phyloP scores from a whole-genome alignment of 805 yeast genomes.

The Lipomyces yamanashiensis region DNA sequence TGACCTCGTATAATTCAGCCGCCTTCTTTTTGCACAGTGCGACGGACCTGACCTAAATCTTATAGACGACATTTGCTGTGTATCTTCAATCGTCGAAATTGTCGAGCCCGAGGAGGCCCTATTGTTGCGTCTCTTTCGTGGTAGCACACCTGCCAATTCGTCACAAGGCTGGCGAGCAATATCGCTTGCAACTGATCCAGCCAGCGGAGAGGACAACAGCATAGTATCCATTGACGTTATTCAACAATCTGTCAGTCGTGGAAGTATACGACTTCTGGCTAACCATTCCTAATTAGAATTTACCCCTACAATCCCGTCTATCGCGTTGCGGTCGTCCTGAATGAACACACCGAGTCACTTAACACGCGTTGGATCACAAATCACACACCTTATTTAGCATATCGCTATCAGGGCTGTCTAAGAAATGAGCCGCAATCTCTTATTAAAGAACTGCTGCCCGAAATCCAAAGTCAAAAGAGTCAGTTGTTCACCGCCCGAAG shows the following conservation, averaged over 20 bases:
- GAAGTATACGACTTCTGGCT: too few species aligned
- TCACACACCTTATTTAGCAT: not conserved
- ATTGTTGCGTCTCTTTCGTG: too few species aligned
- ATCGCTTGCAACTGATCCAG: not conserved
- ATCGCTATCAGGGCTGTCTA: not conserved
- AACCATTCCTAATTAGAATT: not conserved
- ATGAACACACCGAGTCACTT: not conserved
- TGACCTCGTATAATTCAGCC: not conserved
- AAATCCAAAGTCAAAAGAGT: not conserved
- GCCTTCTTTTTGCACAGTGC: not conserved
- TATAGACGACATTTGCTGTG: not conserved
- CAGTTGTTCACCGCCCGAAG: not conserved
- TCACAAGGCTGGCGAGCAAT: not conserved
- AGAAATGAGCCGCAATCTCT: not conserved
- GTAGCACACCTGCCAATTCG: too few species aligned
- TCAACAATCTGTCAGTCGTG: too few species aligned
- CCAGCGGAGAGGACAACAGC: too few species aligned
- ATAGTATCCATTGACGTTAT: too few species aligned
- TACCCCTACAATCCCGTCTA: too few species aligned
- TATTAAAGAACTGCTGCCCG: not conserved
- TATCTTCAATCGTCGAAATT: constrained; percentile 7
- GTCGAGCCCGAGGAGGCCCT: not conserved
- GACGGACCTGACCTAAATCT: not conserved
- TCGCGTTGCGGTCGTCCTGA: too few species aligned
- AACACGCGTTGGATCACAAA: not conserved